Evolutionary conservation across 495 filamentous ascomycete genomes (phyloP).

Genomic region (Penicillium daleae): DNA sequence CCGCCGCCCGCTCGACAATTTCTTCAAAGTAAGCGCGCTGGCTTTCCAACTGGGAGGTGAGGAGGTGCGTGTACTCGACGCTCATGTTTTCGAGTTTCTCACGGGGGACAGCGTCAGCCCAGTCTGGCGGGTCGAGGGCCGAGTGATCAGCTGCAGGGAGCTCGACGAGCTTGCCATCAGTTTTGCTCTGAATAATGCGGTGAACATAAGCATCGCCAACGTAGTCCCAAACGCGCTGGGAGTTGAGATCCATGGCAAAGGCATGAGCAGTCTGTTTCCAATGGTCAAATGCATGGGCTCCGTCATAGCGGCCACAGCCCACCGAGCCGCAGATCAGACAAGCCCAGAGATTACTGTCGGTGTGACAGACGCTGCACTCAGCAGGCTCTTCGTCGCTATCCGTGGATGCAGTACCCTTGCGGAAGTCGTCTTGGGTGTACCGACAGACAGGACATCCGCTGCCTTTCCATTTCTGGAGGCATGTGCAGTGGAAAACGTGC

Average conservation of each 20-base stretch:
- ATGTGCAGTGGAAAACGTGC: constrained; percentile 97
- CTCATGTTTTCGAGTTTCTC: constrained; percentile 92
- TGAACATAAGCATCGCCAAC: constrained; percentile 93
- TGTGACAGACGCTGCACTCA: constrained; percentile 75
- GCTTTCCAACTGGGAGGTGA: constrained; percentile 87
- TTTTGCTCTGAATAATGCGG: constrained; percentile 88
- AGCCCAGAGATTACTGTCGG: constrained; percentile 84
- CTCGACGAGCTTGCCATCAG: constrained; percentile 85
- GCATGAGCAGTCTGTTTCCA: constrained; percentile 87
- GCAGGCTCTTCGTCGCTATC: constrained; percentile 45
- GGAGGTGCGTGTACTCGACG: constrained; percentile 90
- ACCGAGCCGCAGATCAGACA: constrained; percentile 92
- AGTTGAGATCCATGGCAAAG: constrained; percentile 89
- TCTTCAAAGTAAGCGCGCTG: constrained; percentile 95
- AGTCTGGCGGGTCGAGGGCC: constrained; percentile 48
- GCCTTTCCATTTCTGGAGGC: constrained; percentile 94
- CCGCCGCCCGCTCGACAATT: constrained; percentile 84
- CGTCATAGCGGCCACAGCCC: constrained; percentile 92
- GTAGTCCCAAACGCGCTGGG: constrained; percentile 98
- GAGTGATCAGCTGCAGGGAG: constrained; percentile 61
- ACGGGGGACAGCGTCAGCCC: constrained; percentile 75
- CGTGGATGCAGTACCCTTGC: constrained; percentile 32
- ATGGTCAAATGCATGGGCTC: constrained; percentile 90
- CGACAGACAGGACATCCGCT: constrained; percentile 93
- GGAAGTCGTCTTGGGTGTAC: constrained; percentile 70